Evolutionary conservation across 441 rosid genomes (phyloP).

Genomic region (Iberis amara): DNA sequence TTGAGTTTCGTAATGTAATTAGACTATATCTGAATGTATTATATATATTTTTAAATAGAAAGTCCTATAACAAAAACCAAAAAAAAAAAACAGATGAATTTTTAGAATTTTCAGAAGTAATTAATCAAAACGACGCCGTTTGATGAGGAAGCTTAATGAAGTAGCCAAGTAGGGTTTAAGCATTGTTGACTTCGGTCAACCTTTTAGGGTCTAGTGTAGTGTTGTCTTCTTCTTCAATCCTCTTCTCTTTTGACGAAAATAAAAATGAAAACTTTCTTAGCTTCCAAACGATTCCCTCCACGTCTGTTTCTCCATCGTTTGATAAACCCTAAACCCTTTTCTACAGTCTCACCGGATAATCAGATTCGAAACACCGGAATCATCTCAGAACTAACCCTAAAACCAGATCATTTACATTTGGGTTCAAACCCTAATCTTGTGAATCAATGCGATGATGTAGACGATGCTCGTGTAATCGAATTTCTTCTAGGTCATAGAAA

Average conservation of each 20-base stretch:
- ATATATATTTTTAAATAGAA: no score
- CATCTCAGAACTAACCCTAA: neutral
- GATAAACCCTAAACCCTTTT: constrained; percentile 28
- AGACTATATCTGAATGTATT: no score
- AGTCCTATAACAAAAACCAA: no score
- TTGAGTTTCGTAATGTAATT: no score
- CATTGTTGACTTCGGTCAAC: neutral
- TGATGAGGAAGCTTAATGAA: neutral
- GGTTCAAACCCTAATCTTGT: neutral
- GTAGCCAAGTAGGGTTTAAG: constrained; percentile 2
- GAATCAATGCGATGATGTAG: neutral
- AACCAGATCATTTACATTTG: constrained; percentile 10
- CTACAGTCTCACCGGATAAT: constrained; percentile 19
- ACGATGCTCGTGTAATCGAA: constrained; percentile 34
- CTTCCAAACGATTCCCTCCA: constrained; percentile 17
- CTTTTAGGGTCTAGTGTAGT: neutral
- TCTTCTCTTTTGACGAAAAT: neutral
- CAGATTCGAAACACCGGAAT: neutral
- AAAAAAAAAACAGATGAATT: neutral
- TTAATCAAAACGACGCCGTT: neutral
- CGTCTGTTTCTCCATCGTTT: constrained; percentile 18
- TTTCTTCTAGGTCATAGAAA: constrained; percentile 39
- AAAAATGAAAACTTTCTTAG: constrained; percentile 33
- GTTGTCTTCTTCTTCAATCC: constrained; percentile 13
- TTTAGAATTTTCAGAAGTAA: no score